A percentile compares a stretch with the other conserved stretches of the same genome.
phyloP scores from a whole-genome alignment of 1,284 basidiomycete species.

The Thelephora terrestris region DNA sequence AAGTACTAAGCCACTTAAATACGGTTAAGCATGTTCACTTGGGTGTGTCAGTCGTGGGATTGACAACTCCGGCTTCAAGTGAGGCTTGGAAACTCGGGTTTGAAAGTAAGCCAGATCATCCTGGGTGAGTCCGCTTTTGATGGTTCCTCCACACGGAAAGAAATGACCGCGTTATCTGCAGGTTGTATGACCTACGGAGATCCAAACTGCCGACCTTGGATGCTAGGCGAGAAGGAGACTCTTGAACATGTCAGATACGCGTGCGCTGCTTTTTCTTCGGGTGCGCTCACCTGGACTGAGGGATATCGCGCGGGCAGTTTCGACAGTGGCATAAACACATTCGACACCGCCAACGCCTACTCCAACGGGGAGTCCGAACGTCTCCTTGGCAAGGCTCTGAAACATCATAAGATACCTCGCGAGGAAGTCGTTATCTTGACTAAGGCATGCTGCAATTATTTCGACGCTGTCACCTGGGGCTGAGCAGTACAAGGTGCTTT shows the following conservation, averaged over 20 bases:
- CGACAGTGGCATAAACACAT: too few relatives aligned
- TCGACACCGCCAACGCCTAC: conserved; percentile 20
- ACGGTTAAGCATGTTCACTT: too few relatives aligned
- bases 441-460: conserved; percentile 25
- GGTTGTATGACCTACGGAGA: conserved; percentile 20
- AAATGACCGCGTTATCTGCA: too few relatives aligned
- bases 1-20: too few relatives aligned
- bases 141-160: too few relatives aligned
- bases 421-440: conserved; percentile 49
- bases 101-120: neutral
- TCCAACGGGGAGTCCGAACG: conserved; percentile 40
- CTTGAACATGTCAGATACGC: conserved; percentile 20
- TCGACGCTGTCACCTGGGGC: neutral
- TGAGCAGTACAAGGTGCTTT: conserved; percentile 8
- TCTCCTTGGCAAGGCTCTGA: conserved; percentile 46
- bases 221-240: conserved; percentile 26
- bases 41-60: too few relatives aligned
- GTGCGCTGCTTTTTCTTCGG: neutral
- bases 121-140: neutral
- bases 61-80: too few relatives aligned
- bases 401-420: conserved; percentile 39
- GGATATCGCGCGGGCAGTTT: neutral
- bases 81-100: neutral
- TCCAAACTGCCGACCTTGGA: conserved; percentile 24
- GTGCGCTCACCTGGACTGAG: neutral